These are phyloP conservation scores for Suillus hirtellus DNA, from an alignment of 768 basidiomycete genomes.

Conservation along the genomic window DNA sequence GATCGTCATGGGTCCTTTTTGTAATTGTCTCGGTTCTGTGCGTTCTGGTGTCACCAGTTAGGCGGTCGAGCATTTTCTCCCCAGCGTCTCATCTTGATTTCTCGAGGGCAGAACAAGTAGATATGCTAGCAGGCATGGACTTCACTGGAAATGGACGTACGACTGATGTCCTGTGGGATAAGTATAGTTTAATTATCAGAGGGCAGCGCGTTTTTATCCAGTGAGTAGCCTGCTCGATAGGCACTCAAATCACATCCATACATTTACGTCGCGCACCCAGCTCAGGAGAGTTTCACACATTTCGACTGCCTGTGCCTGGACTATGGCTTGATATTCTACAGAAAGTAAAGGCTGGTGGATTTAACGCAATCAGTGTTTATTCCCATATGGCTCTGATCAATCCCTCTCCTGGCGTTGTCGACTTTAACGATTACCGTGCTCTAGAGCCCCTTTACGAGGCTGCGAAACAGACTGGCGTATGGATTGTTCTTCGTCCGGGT, in stretches of 20 bases:
- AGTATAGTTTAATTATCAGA: slow-evolving; percentile 67
- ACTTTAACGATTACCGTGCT: slow-evolving; percentile 49
- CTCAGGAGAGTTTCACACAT: slow-evolving; percentile 40
- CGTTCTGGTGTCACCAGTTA: slow-evolving; percentile 19
- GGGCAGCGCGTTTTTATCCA: slow-evolving; percentile 73
- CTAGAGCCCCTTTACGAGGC: slow-evolving; percentile 73
- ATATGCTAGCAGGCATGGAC: neutral
- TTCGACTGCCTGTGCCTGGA: slow-evolving; percentile 34
- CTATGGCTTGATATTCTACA: slow-evolving; percentile 74
- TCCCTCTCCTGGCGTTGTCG: slow-evolving; percentile 48
- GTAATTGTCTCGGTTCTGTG: slow-evolving; percentile 19
- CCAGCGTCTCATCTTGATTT: slow-evolving; percentile 5
- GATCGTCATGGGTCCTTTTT: slow-evolving; percentile 18
- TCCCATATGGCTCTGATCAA: slow-evolving; percentile 76
- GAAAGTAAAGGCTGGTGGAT: slow-evolving; percentile 67
- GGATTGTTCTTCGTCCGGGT: slow-evolving; percentile 81
- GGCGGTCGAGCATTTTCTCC: slow-evolving; percentile 2
- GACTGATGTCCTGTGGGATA: slow-evolving; percentile 55
- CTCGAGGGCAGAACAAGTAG: slow-evolving; percentile 7
- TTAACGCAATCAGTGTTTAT: slow-evolving; percentile 79
- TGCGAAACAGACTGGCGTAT: slow-evolving; percentile 71
- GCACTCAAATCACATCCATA: neutral
- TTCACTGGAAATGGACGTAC: slow-evolving; percentile 36
- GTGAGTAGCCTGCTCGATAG: slow-evolving; percentile 40
- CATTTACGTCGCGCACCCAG: slow-evolving; percentile 35